These are phyloP conservation scores for Lanmaoa pseudosensibilis DNA, from an alignment of 768 basidiomycete species.

Conservation along the genomic window DNA sequence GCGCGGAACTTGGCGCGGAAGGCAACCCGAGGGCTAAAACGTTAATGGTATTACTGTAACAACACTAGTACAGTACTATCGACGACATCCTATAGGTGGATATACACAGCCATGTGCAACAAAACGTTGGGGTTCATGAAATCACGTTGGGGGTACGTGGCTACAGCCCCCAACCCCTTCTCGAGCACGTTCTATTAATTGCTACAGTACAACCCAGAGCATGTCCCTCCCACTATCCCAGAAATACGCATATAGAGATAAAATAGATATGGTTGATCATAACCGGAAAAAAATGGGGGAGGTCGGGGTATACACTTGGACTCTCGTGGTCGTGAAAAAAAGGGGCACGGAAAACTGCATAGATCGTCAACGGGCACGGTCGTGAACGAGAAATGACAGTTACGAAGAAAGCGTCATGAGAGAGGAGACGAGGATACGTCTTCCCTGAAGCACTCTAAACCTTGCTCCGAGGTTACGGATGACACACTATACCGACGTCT, in stretches of 20 bases:
- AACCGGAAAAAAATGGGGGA: background rate
- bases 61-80: background rate
- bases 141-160: constrained; percentile 6
- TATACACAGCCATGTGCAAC: background rate
- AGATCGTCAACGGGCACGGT: constrained; percentile 3
- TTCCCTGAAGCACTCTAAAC: background rate
- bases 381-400: constrained; percentile 18
- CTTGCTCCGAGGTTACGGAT: background rate
- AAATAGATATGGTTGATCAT: constrained; percentile 18
- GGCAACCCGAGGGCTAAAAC: no score
- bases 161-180: background rate
- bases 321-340: constrained; percentile 4
- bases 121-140: background rate
- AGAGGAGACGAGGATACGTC: background rate
- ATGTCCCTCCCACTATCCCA: background rate
- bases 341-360: background rate
- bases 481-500: background rate
- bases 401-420: constrained; percentile 14
- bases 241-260: constrained; percentile 15
- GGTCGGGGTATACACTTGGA: constrained; percentile 12
- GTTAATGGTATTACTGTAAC: background rate
- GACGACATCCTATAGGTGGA: constrained; percentile 1
- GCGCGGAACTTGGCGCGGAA: no score
- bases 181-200: constrained; percentile 10
- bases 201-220: constrained; percentile 14